Percentiles rank a stretch among this genome's conserved stretches.
These are phyloP conservation scores for Plasmodium blacklocki DNA, from an alignment of 169 alveolate genomes.

Conservation along the genomic window DNA sequence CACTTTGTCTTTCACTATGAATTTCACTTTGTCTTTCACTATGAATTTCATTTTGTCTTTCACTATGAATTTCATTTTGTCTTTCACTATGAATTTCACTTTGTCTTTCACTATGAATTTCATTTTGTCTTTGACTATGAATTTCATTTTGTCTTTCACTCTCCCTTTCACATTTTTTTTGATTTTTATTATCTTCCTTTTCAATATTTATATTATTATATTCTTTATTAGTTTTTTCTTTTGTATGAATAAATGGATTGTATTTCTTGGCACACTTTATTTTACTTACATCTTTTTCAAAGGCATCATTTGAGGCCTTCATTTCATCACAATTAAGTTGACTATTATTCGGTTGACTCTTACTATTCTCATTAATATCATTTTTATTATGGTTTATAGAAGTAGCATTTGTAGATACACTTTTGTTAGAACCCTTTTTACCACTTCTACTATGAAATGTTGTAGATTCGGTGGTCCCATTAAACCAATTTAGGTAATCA, in stretches of 20 bases:
- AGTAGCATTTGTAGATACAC: too few species aligned
- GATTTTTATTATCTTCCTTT: background rate
- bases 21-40: background rate
- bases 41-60: too few species aligned
- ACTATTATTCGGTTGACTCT: background rate
- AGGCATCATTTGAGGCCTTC: background rate
- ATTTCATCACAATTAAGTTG: background rate
- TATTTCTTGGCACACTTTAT: conserved; percentile 1
- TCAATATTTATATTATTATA: background rate
- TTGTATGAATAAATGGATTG: background rate
- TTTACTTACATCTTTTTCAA: conserved; percentile 11
- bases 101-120: background rate
- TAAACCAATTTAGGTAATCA: conserved; percentile 40
- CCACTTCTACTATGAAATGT: background rate
- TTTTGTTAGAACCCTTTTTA: too few species aligned
- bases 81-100: too few species aligned
- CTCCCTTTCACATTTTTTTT: background rate
- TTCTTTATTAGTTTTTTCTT: background rate
- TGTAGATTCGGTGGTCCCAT: background rate
- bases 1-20: too few species aligned
- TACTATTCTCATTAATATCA: too few species aligned
- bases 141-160: background rate
- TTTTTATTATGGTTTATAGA: too few species aligned
- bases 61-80: background rate
- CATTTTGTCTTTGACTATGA: background rate